Evolutionary conservation across 2,329 filamentous ascomycete species (phyloP), one percentile per base, ranked within the genome.

Genomic region (Neofusicoccum kwambonambiense): DNA sequence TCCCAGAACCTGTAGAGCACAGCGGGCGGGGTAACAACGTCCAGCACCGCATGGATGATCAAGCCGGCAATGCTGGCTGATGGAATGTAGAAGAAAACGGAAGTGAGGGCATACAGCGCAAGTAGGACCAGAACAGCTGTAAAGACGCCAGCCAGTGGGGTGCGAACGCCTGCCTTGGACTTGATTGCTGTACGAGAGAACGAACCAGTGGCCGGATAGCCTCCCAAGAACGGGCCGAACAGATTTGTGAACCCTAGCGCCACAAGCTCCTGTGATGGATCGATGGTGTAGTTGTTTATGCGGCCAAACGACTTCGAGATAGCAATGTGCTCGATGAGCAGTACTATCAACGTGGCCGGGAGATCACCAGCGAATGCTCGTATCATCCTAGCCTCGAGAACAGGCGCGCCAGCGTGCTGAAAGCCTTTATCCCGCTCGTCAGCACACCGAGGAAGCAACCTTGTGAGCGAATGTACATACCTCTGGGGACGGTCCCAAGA

Each of bases 101-200:
- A 84, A 0, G 84, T 84, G 42, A 89, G 82, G 65, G 86, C 82
- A 70, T 86, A 89, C 31, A 90, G 83, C 19, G 83, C 86, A 1
- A 89, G 73, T 7, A 90, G 76, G 17, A 90, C 86, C 54, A 88
- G 85, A 4, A 81, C 86, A 2, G 86, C 83, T 0, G 87, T 88
- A 62, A 90, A 78, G 22, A 87, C 68, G 4, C 87, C 87, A 47
- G 84, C 87, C 0, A 88, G 76, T 0, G 88, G 88, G 5, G 85
- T 87, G 67, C 83, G 84, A 70, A 89, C 87, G 39, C 84, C 83
- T 57, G 85, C 87, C 35, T 86, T 82, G 0, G 86, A 88, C 77
- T 89, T 90, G 70, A 90, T 86, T 8, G 88, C 86, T 1, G 87
- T 89, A 9, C 87, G 81, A 0, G 86, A 89, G 84, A 90, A 89